Base-by-base conservation (phyloP, 306 rosid genomes). In the Dryas alaskensis region DNA sequence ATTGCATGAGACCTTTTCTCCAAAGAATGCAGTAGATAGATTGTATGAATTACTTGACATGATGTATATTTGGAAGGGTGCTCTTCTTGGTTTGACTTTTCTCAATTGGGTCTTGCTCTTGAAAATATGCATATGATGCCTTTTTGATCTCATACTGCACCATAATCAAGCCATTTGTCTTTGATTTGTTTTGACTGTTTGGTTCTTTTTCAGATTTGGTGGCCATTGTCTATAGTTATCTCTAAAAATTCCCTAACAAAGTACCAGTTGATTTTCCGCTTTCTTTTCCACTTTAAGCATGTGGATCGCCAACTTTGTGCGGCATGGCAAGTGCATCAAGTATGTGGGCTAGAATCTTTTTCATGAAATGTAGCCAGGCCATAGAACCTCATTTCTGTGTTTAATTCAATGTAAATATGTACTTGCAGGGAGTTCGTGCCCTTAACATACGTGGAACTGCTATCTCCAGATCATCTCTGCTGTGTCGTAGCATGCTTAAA, bases 251-350 rank as follows among this genome's bases (percentile, higher is more conserved):
- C 96, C 78, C 81, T 94, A 22, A 50, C 89, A 48, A 94, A 91
- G 77, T 94, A 94, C 83, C 98, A 91, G 80, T 81, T 94, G 70
- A 85, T 94, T 83, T 94, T 94, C 75, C 94, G 90, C 79, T 94
- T 86, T 84, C 97, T 91, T 66, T 91, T 94, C 84, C 98, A 83
- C 80, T 94, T 96, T 75, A 94, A 94, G 78, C 95, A 94, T 31
- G 98, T 94, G 73, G 98, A 89, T 60, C 92, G 97, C 53, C 98
- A 94, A 77, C 94, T 94, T 53, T 89, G 98, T 77, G 93, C 94
- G 81, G 98, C 97, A 45, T 94, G 98, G 98, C 98, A 94, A 89
- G 81, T 87, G 57, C 97, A 93, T 87, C 98, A 93, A 81, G 98
- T 94, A 88, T 75, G 89, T 75, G 89, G 11, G 43, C 71, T 69